phyloP scores from a whole-genome alignment of 108 stramenopile genomes.

The Chaetoceros tenuissimus region DNA sequence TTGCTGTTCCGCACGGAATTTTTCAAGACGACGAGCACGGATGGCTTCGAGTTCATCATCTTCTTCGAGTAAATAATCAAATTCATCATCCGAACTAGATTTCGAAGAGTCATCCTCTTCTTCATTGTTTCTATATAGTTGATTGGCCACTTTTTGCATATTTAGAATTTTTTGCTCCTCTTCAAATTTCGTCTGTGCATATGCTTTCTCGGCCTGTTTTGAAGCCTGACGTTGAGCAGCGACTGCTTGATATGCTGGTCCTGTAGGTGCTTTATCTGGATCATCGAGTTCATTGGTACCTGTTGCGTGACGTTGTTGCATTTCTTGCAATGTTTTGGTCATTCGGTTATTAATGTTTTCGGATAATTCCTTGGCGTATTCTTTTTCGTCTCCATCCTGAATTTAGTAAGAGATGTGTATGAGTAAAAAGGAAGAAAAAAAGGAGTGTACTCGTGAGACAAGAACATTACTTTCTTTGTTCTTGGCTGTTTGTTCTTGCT shows the following conservation, averaged over 20 bases:
- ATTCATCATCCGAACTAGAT: conserved; percentile 32
- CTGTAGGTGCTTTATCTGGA: conserved; percentile 50
- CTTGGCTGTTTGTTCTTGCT: too few species aligned
- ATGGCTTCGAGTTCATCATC: conserved; percentile 68
- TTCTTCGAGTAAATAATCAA: conserved; percentile 32
- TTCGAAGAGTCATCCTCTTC: too few species aligned
- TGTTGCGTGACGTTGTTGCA: conserved; percentile 34
- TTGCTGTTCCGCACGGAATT: conserved; percentile 60
- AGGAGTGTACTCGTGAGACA: too few species aligned
- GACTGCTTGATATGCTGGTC: conserved; percentile 30
- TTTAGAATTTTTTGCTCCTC: conserved; percentile 25
- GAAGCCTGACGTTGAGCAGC: neutral
- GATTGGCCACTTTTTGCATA: conserved; percentile 21
- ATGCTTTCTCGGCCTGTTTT: neutral
- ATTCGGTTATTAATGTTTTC: conserved; percentile 63
- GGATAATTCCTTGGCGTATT: conserved; percentile 45
- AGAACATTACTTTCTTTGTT: too few species aligned
- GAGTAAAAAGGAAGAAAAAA: neutral
- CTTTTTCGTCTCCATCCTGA: conserved; percentile 42
- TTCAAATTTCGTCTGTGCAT: conserved; percentile 27
- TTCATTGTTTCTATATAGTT: neutral
- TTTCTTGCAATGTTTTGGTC: conserved; percentile 45
- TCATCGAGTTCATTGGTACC: conserved; percentile 47
- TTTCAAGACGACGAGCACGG: conserved; percentile 68
- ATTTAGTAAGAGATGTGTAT: neutral